Base-by-base conservation (phyloP, 1,284 basidiomycete species). In the Tilletia indica region DNA sequence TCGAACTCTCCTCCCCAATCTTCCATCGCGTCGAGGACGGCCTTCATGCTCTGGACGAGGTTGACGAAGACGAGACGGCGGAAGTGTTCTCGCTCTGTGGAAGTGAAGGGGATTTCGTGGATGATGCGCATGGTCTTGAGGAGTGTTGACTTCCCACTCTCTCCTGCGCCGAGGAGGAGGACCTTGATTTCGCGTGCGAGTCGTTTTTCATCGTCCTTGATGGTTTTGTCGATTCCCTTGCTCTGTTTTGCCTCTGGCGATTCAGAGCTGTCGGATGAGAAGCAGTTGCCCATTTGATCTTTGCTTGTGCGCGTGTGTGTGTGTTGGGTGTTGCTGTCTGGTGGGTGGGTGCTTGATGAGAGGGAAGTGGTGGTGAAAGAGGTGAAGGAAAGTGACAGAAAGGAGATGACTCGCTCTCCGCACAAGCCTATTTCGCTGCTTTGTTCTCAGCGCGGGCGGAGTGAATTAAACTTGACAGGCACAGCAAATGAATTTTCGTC, bases 91-190 rank as follows among this genome's bases (percentile, higher is more conserved):
- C 91, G 89, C 84, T 94, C 92, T 81, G 89, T 88, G 0, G 87
- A 67, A 0, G 90, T 89, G 85, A 93, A 94, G 0, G 91, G 90
- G 1, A 92, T 87, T 75, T 88, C 88, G 84, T 94, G 92, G 73
- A 94, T 93, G 58, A 94, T 86, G 38, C 93, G 90, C 92, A 94
- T 94, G 90, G 93, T 92, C 90, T 94, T 94, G 83, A 94, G 88
- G 77, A 94, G 88, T 4, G 94, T 97, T 12, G 92, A 93, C 86
- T 97, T 97, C 61, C 94, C 94, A 42, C 91, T 93, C 82, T 96
- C 94, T 48, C 94, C 94, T 58, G 94, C 94, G 48, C 94, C 94
- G 39, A 97, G 88, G 34, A 97, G 87, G 69, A 97, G 87, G 69
- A 73, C 70, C 77, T 69, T 78, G 70, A 82, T 76, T 71, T 81